Base-by-base conservation (phyloP, 176 grass and related monocot genomes). In the Neostapfia colusana region DNA sequence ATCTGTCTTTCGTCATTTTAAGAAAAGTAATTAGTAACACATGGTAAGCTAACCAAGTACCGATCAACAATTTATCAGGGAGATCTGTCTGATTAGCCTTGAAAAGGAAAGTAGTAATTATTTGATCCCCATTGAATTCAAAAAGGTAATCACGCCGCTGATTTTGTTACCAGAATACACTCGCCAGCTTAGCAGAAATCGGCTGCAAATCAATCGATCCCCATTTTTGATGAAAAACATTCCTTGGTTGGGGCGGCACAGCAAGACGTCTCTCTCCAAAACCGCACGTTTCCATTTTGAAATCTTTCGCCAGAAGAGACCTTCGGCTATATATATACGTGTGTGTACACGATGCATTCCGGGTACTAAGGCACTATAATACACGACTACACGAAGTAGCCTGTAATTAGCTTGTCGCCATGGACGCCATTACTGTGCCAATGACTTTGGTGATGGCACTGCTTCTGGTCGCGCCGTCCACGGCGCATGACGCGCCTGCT, bases 361-460 rank as follows among this genome's bases (percentile, higher is more conserved):
- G 21, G 12, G 15, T 7, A 61, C 49, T 9, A 18, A 18, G 15
- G 1, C 14, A 46, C 12, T 0, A 5, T 2, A 18, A 37, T 31
- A 53, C 41, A 43, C 70, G 15, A 18, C 27, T 31, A 53, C 41
- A 43, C 70, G 15, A 50, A 11, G 17, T 38, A 51, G 39, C 39
- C 31, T 8, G 17, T 53, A 2, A 40, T 46, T 8, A 78, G 23
- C 31, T 23, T 50, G 1, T 72, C 25, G 34, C 59, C 67, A 82
- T 87, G 85, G 50, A 41, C 34, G 71, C 40, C 17, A 6, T 17
- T 4, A 65, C 72, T 18, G 10, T 56, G 31, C 9, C 48, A 16
- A 67, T 77, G 31, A 28, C 21, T 14, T 2, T 31, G 16, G 46
- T 59, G 17, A 72, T 73, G 39, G 39, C 85, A 25, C 42, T 83